Base-by-base conservation (phyloP, 1,284 basidiomycete species). In the Papiliotrema fonsecae region DNA sequence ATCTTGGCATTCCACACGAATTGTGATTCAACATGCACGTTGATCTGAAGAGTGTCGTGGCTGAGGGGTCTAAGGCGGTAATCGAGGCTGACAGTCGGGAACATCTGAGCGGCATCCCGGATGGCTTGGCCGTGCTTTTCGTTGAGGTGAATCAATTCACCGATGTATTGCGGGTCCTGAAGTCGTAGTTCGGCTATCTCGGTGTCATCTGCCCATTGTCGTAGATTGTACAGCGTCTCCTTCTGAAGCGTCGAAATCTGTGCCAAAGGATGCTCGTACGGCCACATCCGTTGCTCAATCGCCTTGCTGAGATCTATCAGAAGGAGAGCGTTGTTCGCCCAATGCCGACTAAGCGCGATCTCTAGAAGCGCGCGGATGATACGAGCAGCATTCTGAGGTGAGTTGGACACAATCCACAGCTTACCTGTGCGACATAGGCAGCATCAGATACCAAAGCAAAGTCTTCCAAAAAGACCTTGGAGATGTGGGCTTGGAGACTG, bases 401-500 rank as follows among this genome's bases (percentile, higher is more conserved):
- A 60, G 54, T 39, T 43, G 18, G 21, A 13, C 11, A 13, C 22
- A 27, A 21, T 7, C 0, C 18, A 11, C 6, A 28, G 48, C 71
- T 49, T 32, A 74, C 72, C 63, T 92, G 89, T 26, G 88, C 87
- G 34, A 85, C 88, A 65, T 97, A 99, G 4, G 86, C 90, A 60
- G 85, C 86, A 69, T 99, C 96, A 0, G 94, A 98, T 2, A 98
- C 87, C 45, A 99, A 78, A 9, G 96, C 96, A 69, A 97, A 99
- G 74, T 99, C 96, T 53, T 97, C 88, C 22, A 97, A 78, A 38
- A 78, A 79, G 21, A 82, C 79, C 45, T 81, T 77, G 22, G 91
- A 97, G 54, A 99, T 90, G 70, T 84, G 88, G 3, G 84, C 87
- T 74, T 99, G 96, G 24, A 99, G 78, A 14, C 66, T 69, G 52